These are phyloP conservation scores for Fusarium brachygibbosum DNA, from an alignment of 2,329 filamentous ascomycete genomes.

Conservation along the genomic window DNA sequence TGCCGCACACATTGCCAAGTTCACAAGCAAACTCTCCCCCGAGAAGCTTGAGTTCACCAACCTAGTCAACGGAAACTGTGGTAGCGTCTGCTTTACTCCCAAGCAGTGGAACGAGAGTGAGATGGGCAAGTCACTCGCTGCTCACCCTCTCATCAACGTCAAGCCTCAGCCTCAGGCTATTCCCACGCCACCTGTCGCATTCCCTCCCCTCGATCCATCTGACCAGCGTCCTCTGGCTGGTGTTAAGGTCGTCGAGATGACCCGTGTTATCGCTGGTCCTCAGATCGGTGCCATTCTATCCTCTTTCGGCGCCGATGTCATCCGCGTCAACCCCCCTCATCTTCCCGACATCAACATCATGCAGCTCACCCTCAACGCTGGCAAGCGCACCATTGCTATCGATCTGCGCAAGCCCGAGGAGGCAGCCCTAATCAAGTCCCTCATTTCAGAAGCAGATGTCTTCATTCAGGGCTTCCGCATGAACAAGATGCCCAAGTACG, in stretches of 20 bases:
- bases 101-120: slow-evolving; percentile 34
- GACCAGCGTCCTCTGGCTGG: slow-evolving; percentile 14
- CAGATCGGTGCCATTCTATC: slow-evolving; percentile 22
- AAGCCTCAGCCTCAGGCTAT: slow-evolving; percentile 16
- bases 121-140: slow-evolving; percentile 25
- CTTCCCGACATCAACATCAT: slow-evolving; percentile 23
- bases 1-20: slow-evolving; percentile 36
- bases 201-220: background rate
- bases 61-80: slow-evolving; percentile 20
- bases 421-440: slow-evolving; percentile 12
- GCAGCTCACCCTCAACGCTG: slow-evolving; percentile 25
- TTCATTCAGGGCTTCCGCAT: slow-evolving; percentile 28
- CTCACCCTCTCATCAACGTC: slow-evolving; percentile 18
- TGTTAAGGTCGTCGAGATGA: slow-evolving; percentile 27
- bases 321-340: slow-evolving; percentile 17
- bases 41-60: slow-evolving; percentile 26
- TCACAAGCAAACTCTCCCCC: slow-evolving; percentile 43
- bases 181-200: slow-evolving; percentile 6
- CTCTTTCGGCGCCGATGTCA: slow-evolving; percentile 23
- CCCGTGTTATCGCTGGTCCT: slow-evolving; percentile 23
- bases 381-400: slow-evolving; percentile 28
- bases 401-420: slow-evolving; percentile 20
- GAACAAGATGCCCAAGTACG: slow-evolving; percentile 34
- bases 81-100: slow-evolving; percentile 14
- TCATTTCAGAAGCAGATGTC: slow-evolving; percentile 13